Evolutionary conservation across 805 yeast genomes (phyloP), one percentile per base, ranked within the genome.

Genomic region (Yarrowia sp.): DNA sequence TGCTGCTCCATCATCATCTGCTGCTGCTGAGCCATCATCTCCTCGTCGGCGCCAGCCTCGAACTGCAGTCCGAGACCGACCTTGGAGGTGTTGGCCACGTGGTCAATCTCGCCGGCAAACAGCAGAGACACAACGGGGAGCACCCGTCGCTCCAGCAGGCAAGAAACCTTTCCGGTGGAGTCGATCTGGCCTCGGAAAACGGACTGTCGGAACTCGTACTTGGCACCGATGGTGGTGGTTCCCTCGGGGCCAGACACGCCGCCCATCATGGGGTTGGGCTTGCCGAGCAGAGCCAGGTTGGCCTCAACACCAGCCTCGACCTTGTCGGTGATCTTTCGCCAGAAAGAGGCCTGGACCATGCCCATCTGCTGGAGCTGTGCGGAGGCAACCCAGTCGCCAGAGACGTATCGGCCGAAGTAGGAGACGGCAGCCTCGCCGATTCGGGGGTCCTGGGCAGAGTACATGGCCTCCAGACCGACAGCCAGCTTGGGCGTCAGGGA

Each of bases 201-300:
- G 69, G 96, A 89, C 81, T 92, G 96, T 83, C 98, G 92, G 85
- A 92, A 95, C 83, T 95, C 98, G 81, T 94, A 94, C 82, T 94
- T 95, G 75, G 97, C 97, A 81, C 98, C 99, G 68, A 94, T 78
- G 70, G 97, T 90, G 74, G 99, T 93, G 75, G 86, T 85, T 76
- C 97, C 98, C 77, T 94, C 97, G 69, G 93, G 83, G 52, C 89
- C 87, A 40, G 96, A 91, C 77, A 91, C 92, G 74, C 87, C 86
- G 70, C 94, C 93, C 71, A 90, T 86, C 76, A 94, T 90, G 69
- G 69, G 73, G 68, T 70, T 70, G 17, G 70, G 69, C 56, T 70
- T 68, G 44, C 71, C 73, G 69, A 75, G 73, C 40, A 71, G 74
- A 33, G 75, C 70, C 53, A 74, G 66, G 58, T 72, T 67, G 52